Conservation (phyloP, 2,329 filamentous ascomycete species). For the Grosmannia huntii region DNA sequence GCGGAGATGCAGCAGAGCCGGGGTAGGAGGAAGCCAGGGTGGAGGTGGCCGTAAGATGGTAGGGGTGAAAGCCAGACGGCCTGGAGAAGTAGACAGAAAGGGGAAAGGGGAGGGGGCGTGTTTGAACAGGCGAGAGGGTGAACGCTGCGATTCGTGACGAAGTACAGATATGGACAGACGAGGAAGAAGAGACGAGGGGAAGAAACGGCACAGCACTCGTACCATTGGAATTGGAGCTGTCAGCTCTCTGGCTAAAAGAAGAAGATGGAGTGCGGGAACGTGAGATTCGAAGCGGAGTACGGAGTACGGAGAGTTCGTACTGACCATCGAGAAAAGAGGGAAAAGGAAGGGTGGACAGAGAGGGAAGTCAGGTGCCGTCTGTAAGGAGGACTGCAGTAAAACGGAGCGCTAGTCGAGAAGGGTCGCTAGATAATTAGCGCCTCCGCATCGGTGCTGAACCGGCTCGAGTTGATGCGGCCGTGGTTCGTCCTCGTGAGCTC, state of each 20-base stretch:
- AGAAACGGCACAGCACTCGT: neutral
- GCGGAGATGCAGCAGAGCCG: neutral
- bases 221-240: neutral
- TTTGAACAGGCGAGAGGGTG: neutral
- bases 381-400: neutral
- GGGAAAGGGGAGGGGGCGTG: neutral
- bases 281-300: neutral
- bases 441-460: neutral
- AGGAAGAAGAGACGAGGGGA: neutral
- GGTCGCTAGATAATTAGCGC: neutral
- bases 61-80: neutral
- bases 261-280: neutral
- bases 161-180: neutral
- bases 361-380: neutral
- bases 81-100: neutral
- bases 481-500: neutral
- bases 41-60: neutral
- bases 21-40: neutral
- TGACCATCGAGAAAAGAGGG: neutral
- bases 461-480: neutral
- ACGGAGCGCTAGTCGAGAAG: neutral
- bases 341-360: neutral
- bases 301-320: neutral
- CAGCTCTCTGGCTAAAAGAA: neutral
- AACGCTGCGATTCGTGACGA: neutral